Evolutionary conservation across 306 rosid genomes (phyloP).

Genomic region (Hippophae rhamnoides): DNA sequence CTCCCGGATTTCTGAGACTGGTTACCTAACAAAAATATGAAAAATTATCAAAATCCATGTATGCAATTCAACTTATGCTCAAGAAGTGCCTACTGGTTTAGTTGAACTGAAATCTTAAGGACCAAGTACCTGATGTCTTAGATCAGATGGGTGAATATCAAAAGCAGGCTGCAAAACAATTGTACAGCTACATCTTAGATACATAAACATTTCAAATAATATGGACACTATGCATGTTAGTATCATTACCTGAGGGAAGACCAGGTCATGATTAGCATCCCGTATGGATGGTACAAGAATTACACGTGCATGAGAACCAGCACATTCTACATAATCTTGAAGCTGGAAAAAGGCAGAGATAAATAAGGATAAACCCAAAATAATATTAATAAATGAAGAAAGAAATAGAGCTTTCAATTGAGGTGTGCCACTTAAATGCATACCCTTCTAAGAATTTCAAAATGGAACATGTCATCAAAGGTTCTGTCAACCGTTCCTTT

Average conservation of each 20-base stretch:
- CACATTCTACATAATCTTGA: constrained; percentile 56
- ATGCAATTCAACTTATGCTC: constrained; percentile 1
- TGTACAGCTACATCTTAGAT: too few species aligned
- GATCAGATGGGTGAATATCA: constrained; percentile 49
- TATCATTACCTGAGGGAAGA: constrained; percentile 79
- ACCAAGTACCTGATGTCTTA: constrained; percentile 62
- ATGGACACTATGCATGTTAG: constrained; percentile 12
- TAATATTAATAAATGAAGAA: constrained; percentile 6
- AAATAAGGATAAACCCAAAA: constrained; percentile 1
- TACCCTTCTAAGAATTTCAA: constrained; percentile 73
- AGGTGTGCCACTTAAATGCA: constrained; percentile 2
- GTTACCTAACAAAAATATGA: constrained; percentile 41
- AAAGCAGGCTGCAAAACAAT: constrained; percentile 62
- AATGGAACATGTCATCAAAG: constrained; percentile 67
- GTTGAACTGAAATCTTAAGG: constrained; percentile 14
- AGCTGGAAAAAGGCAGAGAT: constrained; percentile 34
- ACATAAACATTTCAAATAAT: not conserved
- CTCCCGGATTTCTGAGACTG: constrained; percentile 76
- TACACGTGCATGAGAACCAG: constrained; percentile 59
- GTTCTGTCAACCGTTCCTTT: constrained; percentile 59
- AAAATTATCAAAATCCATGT: constrained; percentile 17
- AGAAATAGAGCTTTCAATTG: not conserved
- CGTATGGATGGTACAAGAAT: constrained; percentile 78
- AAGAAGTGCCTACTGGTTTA: not conserved
- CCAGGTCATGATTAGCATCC: constrained; percentile 80